These are phyloP conservation scores for Didymellaceae sp. DNA, from an alignment of 2,329 filamentous ascomycete species.

Conservation along the genomic window DNA sequence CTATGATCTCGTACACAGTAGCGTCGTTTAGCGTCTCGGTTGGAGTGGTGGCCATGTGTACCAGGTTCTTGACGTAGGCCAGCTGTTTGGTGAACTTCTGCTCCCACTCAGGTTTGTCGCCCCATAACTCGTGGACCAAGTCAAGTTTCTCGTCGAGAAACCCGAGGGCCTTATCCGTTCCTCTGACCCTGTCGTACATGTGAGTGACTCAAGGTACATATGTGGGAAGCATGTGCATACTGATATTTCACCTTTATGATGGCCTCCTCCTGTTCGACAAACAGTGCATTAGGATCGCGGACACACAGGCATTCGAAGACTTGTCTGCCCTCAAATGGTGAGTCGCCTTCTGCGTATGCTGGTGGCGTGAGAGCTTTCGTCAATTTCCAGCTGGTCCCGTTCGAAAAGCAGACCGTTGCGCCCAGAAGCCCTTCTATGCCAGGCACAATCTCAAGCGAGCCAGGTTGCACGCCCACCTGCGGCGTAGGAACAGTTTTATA, in stretches of 20 bases:
- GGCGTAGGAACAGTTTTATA: too few relatives aligned
- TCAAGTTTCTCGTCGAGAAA: background rate
- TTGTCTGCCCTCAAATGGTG: constrained; percentile 17
- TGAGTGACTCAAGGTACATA: background rate
- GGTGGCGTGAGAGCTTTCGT: background rate
- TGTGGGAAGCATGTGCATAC: background rate
- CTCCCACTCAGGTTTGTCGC: background rate
- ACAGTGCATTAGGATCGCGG: background rate
- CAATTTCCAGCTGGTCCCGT: background rate
- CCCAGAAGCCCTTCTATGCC: background rate
- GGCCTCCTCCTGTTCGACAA: background rate
- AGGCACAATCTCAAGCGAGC: too few relatives aligned
- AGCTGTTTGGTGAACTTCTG: background rate
- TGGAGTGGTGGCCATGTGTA: background rate
- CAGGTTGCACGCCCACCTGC: too few relatives aligned
- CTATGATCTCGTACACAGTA: background rate
- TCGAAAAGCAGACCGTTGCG: background rate
- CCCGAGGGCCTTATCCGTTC: background rate
- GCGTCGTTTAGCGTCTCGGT: background rate
- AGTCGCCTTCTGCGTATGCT: background rate
- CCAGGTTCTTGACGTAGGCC: background rate
- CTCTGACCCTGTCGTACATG: background rate
- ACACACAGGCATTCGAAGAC: background rate
- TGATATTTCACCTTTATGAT: constrained; percentile 1
- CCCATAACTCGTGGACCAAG: background rate